These are phyloP conservation scores for Amanita molliuscula DNA, from an alignment of 768 basidiomycete species.

Conservation along the genomic window DNA sequence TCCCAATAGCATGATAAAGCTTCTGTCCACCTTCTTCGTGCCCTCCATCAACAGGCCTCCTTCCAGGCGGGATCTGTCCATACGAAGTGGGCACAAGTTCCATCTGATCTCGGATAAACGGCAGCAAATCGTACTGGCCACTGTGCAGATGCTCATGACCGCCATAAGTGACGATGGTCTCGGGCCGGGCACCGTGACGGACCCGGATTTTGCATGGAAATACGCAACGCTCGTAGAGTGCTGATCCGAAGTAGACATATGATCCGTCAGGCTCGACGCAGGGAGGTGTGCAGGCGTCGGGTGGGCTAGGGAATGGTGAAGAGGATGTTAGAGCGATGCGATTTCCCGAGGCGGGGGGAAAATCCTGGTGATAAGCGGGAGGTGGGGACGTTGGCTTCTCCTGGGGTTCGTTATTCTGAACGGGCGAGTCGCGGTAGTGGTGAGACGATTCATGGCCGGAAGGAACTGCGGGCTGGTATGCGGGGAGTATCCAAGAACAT, in stretches of 20 bases:
- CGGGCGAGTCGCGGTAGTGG: no score
- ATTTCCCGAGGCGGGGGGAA: conserved; percentile 52
- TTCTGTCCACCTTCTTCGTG: conserved; percentile 60
- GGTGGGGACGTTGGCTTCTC: no score
- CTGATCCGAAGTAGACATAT: conserved; percentile 66
- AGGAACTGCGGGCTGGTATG: no score
- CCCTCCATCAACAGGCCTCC: conserved; percentile 59
- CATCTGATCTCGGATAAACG: conserved; percentile 43
- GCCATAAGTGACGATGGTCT: conserved; percentile 44
- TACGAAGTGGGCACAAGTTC: conserved; percentile 58
- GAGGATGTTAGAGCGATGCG: conserved; percentile 44
- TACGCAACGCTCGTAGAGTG: conserved; percentile 53
- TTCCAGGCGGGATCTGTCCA: conserved; percentile 48
- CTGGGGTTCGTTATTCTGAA: no score
- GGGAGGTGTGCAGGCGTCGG: conserved; percentile 38
- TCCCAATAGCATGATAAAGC: conserved; percentile 58
- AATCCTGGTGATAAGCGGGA: no score
- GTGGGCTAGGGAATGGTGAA: conserved; percentile 29
- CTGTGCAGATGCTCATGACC: conserved; percentile 48
- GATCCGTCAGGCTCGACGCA: conserved; percentile 50
- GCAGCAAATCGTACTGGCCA: conserved; percentile 68
- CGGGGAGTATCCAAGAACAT: conserved; percentile 18
- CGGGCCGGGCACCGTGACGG: conserved; percentile 35
- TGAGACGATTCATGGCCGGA: no score
- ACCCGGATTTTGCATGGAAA: conserved; percentile 80